Percentiles rank a stretch among this genome's conserved stretches.
Evolutionary conservation across 2,329 filamentous ascomycete species (phyloP).

Genomic region (Paradendryphiella salina): DNA sequence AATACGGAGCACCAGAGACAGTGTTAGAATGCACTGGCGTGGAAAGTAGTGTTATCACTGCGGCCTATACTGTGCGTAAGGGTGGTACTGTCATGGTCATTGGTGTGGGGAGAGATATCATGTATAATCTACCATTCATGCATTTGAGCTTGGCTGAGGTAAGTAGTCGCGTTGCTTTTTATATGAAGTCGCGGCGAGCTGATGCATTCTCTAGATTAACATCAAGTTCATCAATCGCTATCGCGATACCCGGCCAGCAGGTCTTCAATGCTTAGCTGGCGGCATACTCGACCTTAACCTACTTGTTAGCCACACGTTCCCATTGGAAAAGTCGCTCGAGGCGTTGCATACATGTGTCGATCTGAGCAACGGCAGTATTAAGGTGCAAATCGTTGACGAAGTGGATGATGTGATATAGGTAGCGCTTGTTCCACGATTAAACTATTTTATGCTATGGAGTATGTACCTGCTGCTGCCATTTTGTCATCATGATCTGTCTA

Average conservation of each 20-base stretch:
- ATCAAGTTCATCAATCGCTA: conserved; percentile 73
- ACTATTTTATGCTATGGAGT: neutral
- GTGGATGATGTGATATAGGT: conserved; percentile 30
- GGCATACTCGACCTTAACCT: conserved; percentile 64
- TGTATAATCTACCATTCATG: conserved; percentile 71
- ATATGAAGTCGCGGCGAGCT: neutral
- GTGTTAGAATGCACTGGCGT: conserved; percentile 69
- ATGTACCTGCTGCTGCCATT: neutral
- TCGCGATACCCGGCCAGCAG: conserved; percentile 69
- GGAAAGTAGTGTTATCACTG: conserved; percentile 64
- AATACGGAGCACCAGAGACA: conserved; percentile 61
- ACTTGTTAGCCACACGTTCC: conserved; percentile 65
- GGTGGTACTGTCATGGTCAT: conserved; percentile 67
- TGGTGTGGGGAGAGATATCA: conserved; percentile 63
- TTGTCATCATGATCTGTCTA: too few species aligned
- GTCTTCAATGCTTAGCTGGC: conserved; percentile 63
- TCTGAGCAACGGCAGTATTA: conserved; percentile 59
- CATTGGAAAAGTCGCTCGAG: conserved; percentile 63
- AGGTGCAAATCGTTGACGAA: conserved; percentile 62
- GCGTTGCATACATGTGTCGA: conserved; percentile 60
- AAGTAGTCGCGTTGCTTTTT: neutral
- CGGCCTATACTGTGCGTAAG: conserved; percentile 59
- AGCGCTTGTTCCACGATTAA: neutral
- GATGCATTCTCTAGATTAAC: conserved; percentile 56
- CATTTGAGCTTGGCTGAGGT: conserved; percentile 65